Base-by-base conservation (phyloP, 345 rosid species). In the Salix brachista region DNA sequence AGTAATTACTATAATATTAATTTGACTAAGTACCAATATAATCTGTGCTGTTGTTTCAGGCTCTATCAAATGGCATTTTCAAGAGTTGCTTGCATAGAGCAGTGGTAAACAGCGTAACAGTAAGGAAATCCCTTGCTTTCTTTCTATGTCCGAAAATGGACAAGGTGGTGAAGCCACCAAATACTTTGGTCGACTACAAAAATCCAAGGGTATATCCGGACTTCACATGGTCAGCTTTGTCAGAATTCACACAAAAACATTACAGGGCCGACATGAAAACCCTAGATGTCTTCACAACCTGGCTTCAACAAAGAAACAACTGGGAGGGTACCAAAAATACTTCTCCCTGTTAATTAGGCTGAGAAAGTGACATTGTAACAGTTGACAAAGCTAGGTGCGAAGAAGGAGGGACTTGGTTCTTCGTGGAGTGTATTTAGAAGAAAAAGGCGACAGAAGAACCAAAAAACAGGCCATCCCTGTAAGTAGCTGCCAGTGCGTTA, bases 81-180 rank as follows among this genome's bases (percentile, higher is more conserved):
- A 96, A 91, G 84, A 96, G 99, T 75, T 94, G 98, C 87, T 74
- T 96, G 84, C 99, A 96, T 82, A 80, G 97, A 71, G 99, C 99
- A 9, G 97, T 96, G 58, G 98, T 96, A 70, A 96, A 92, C 80
- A 91, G 81, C 48, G 75, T 37, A 75, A 92, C 79, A 8, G 83
- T 90, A 37, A 91, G 99, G 77, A 94, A 90, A 84, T 94, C 99
- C 37, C 89, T 96, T 21, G 98, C 99, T 9, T 96, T 96, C 88
- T 96, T 96, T 81, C 72, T 94, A 70, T 92, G 97, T 84, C 99
- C 99, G 2, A 84, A 78, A 85, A 83, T 74, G 26, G 98, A 94
- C 73, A 91, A 83, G 80, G 91, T 94, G 74, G 93, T 96, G 77
- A 85, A 84, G 71, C 97, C 99, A 65, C 99, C 98, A 36, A 66